Percentiles rank a stretch among this genome's conserved stretches.
Conservation (phyloP, 768 basidiomycete genomes). For the Termitomyces sp. region DNA sequence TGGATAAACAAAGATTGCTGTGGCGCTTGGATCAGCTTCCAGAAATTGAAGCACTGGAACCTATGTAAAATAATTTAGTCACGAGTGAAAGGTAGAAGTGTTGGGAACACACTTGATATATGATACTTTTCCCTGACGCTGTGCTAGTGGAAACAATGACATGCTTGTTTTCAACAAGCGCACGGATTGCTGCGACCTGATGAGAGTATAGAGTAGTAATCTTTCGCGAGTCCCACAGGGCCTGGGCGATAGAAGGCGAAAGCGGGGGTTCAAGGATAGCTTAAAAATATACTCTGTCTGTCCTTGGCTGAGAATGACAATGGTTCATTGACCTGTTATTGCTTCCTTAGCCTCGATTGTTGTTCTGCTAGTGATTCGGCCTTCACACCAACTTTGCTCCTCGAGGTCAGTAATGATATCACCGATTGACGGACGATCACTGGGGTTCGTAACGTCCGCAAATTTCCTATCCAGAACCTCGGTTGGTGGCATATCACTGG, state of each 20-base stretch:
- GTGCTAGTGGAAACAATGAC: constrained; percentile 91
- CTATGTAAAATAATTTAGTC: constrained; percentile 27
- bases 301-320: not conserved
- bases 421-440: constrained; percentile 55
- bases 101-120: constrained; percentile 61
- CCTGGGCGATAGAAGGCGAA: constrained; percentile 51
- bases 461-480: constrained; percentile 7
- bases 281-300: constrained; percentile 15
- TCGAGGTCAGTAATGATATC: constrained; percentile 56
- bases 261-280: constrained; percentile 53
- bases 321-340: constrained; percentile 34
- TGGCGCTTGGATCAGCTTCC: constrained; percentile 56
- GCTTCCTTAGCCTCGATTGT: constrained; percentile 51
- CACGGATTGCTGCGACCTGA: constrained; percentile 71
- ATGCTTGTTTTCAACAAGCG: constrained; percentile 52
- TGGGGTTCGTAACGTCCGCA: constrained; percentile 34
- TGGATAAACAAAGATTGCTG: constrained; percentile 83
- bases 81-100: not conserved
- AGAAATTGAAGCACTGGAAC: constrained; percentile 68
- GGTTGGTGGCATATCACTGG: constrained; percentile 7
- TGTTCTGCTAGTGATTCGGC: constrained; percentile 61
- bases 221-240: constrained; percentile 53
- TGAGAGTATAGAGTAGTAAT: constrained; percentile 66
- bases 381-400: constrained; percentile 60
- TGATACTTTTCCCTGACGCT: constrained; percentile 85